Evolutionary conservation across 352 stramenopile genomes (phyloP), one percentile per base, ranked within the genome.

Genomic region (Phytopythium delawarense): DNA sequence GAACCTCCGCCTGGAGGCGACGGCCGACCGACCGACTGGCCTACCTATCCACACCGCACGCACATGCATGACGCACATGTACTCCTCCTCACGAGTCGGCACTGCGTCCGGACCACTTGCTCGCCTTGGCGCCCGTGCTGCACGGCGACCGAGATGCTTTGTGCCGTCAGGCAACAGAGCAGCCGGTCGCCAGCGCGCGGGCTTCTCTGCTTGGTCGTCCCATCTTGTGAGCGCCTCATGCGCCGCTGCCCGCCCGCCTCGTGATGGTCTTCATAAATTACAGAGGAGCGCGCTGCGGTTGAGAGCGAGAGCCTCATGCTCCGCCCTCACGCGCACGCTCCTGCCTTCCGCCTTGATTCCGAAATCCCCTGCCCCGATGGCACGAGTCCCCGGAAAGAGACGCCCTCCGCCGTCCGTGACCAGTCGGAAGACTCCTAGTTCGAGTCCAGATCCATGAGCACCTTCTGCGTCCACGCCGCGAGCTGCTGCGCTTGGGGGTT

Each of bases 401-500:
- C 3, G 4, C 8, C 21, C 21, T 20, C 40, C 40, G 18, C 16
- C 18, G 5, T 46, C 21, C 45, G 40, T 28, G 46, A 35, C 46
- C 28, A 53, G 46, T 51, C 55, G 61, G 15, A 23, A 39, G 35
- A 2, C 21, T 20, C 23, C 35, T 84, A 84, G 62, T 86, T 84
- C 16, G 70, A 51, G 63, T 84, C 70, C 58, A 91, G 63, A 32
- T 91, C 75, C 79, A 81, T 78, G 48, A 88, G 72, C 60, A 94
- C 69, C 72, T 91, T 87, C 50, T 88, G 81, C 35, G 83, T 91
- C 85, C 85, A 94, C 37, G 70, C 61, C 25, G 83, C 85, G 32
- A 94, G 64, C 54, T 91, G 78, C 62, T 88, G 73, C 46, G 81
- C 82, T 65, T 94, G 83, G 16, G 75, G 72, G 63, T 88, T 89